Base-by-base conservation (phyloP, 2,329 filamentous ascomycete genomes). In the Tolypocladium endophyticum region DNA sequence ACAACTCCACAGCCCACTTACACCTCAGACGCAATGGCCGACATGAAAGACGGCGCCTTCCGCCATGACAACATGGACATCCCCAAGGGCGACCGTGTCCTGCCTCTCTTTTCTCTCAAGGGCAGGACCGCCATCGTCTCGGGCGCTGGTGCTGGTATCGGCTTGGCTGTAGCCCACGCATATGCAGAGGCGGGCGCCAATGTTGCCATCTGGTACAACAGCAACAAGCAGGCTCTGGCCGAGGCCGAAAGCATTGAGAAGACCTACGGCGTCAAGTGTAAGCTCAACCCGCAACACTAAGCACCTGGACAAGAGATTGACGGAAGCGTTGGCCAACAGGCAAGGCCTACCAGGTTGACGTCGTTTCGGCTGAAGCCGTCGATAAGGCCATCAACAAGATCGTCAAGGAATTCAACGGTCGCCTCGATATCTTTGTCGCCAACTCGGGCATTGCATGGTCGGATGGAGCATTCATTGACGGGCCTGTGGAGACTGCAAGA, bases 361-460 rank as follows among this genome's bases (percentile, higher is more conserved):
- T 87, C 11, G 80, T 78, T 36, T 76, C 78, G 3, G 79, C 76
- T 64, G 78, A 81, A 25, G 74, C 77, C 5, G 80, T 86, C 14
- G 73, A 80, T 41, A 68, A 73, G 20, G 77, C 80, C 12, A 76
- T 87, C 47, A 73, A 79, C 61, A 72, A 76, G 9, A 80, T 83
- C 62, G 75, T 86, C 52, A 70, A 76, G 61, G 88, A 92, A 20
- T 88, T 92, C 74, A 86, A 88, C 68, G 86, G 86, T 61, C 83
- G 88, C 6, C 81, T 93, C 11, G 89, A 92, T 67, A 79, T 91
- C 64, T 91, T 93, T 67, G 83, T 92, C 53, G 89, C 89, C 65
- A 93, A 94, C 70, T 86, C 87, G 18, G 89, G 89, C 57, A 86
- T 92, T 58, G 81, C 86, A 0, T 92, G 88, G 88, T 86, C 81